phyloP scores from a whole-genome alignment of 2,329 filamentous ascomycete species.

The Cordyceps pruinosa region DNA sequence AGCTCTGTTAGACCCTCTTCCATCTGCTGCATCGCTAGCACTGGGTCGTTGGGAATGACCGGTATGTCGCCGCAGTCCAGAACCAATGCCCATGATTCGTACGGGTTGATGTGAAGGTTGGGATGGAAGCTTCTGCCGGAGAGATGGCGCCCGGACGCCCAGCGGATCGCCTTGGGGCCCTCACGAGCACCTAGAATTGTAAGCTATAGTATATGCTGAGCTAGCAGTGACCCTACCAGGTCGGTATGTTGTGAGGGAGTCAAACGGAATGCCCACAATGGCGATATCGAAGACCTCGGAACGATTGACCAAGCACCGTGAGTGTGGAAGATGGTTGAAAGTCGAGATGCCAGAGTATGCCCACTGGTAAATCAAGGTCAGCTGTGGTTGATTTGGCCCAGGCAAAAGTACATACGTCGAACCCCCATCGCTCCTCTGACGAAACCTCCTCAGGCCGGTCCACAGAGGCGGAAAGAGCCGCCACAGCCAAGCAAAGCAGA shows the following conservation, averaged over 20 bases:
- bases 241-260: constrained; percentile 65
- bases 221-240: constrained; percentile 42
- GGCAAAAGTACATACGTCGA: too few relatives aligned
- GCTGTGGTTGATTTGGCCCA: too few relatives aligned
- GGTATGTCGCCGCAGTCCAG: constrained; percentile 46
- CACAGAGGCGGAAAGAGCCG: too few relatives aligned
- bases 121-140: not conserved
- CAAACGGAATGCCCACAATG: constrained; percentile 66
- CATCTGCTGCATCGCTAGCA: constrained; percentile 76
- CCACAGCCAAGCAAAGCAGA: too few relatives aligned
- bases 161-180: constrained; percentile 81
- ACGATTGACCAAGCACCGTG: constrained; percentile 62
- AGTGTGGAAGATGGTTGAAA: constrained; percentile 64
- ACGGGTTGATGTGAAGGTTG: not conserved
- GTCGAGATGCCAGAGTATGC: constrained; percentile 65
- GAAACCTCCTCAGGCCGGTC: too few relatives aligned
- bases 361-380: too few relatives aligned
- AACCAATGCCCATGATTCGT: not conserved
- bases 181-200: constrained; percentile 58
- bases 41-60: constrained; percentile 80
- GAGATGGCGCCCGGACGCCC: constrained; percentile 42
- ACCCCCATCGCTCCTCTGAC: too few relatives aligned
- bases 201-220: not conserved
- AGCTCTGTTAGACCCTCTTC: constrained; percentile 71
- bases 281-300: constrained; percentile 61